Evolutionary conservation across 495 filamentous ascomycete genomes (phyloP).

Genomic region (Neurospora hispaniola): DNA sequence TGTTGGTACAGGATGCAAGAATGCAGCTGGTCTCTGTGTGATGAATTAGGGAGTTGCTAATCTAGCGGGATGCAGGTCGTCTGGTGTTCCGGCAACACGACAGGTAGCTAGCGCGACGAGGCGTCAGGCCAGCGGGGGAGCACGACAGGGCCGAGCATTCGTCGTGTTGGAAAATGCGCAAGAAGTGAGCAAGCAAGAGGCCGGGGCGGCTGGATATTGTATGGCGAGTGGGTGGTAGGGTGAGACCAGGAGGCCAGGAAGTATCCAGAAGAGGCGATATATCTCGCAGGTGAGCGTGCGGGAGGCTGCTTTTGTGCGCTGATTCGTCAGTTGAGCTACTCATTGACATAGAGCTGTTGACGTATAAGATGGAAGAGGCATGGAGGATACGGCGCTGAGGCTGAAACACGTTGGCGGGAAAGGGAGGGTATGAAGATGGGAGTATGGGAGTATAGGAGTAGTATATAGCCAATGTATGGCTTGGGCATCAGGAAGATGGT

Average conservation of each 20-base stretch:
- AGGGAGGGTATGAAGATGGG: background rate
- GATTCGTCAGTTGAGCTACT: background rate
- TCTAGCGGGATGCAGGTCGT: background rate
- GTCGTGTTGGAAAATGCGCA: background rate
- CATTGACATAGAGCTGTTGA: background rate
- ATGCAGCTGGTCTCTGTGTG: background rate
- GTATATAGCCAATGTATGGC: background rate
- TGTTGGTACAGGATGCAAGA: background rate
- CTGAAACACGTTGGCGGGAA: background rate
- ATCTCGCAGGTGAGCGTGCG: background rate
- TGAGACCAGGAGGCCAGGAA: background rate
- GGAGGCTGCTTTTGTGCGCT: background rate
- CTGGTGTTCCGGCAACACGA: background rate
- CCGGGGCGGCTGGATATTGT: background rate
- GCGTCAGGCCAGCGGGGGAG: background rate
- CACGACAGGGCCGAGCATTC: background rate
- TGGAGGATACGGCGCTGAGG: background rate
- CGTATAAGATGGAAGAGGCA: background rate
- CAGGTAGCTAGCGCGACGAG: background rate
- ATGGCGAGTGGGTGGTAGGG: background rate
- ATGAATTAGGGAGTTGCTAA: background rate
- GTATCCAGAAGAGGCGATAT: background rate
- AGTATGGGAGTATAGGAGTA: background rate
- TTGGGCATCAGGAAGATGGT: background rate
- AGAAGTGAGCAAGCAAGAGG: background rate